These are phyloP conservation scores for Filobasidium floriforme DNA, from an alignment of 768 basidiomycete species.

Conservation along the genomic window DNA sequence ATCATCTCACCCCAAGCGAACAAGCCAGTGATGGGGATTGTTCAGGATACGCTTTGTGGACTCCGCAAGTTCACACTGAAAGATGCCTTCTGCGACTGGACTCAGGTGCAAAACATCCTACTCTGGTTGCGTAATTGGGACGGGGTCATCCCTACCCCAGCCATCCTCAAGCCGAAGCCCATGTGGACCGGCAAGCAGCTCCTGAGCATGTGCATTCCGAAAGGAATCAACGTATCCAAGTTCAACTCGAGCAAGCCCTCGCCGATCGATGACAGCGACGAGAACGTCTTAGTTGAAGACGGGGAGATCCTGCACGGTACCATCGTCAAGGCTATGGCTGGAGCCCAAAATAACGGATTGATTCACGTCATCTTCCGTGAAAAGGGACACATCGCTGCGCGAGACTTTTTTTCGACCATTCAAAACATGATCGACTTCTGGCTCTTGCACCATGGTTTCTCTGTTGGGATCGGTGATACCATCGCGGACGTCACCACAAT, in stretches of 20 bases:
- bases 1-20: constrained; percentile 99
- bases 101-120: constrained; percentile 89
- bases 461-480: constrained; percentile 97
- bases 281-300: constrained; percentile 92
- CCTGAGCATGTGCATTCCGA: constrained; percentile 80
- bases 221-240: constrained; percentile 70
- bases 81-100: constrained; percentile 92
- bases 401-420: constrained; percentile 81
- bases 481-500: constrained; percentile 87
- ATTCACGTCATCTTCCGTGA: constrained; percentile 96
- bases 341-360: constrained; percentile 78
- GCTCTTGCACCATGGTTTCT: constrained; percentile 98
- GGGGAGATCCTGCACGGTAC: constrained; percentile 92
- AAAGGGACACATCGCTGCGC: constrained; percentile 85
- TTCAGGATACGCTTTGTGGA: constrained; percentile 96
- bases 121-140: constrained; percentile 99
- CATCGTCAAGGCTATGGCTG: constrained; percentile 98
- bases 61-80: constrained; percentile 94
- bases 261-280: constrained; percentile 77
- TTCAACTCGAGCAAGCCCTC: constrained; percentile 60
- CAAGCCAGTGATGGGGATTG: constrained; percentile 99
- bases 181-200: constrained; percentile 98
- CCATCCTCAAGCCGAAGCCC: constrained; percentile 92
- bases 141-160: constrained; percentile 80
- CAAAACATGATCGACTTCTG: constrained; percentile 97